These are phyloP conservation scores for Jaenimonas drosophilae DNA, from an alignment of 208 protist species.

Conservation along the genomic window DNA sequence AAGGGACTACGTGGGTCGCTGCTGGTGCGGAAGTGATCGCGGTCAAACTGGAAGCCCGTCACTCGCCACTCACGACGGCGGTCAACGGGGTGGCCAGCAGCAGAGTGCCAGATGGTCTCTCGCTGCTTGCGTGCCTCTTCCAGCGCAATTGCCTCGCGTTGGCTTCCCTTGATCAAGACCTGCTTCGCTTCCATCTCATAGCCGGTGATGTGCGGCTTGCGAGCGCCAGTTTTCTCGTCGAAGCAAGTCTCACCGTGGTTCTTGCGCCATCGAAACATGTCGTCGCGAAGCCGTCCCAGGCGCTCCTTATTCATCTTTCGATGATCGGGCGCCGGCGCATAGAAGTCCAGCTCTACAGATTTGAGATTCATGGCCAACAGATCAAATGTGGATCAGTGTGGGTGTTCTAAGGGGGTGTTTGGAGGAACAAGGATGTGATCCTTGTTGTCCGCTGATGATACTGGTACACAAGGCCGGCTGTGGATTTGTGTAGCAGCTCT, in stretches of 20 bases:
- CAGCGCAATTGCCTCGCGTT: conserved; percentile 9
- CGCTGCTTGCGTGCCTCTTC: conserved; percentile 5
- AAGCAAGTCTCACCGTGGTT: conserved; percentile 10
- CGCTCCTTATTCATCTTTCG: conserved; percentile 8
- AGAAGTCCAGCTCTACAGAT: conserved; percentile 31
- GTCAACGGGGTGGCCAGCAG: conserved; percentile 6
- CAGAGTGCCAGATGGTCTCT: conserved; percentile 13
- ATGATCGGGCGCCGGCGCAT: conserved; percentile 16
- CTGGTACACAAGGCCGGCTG: too few species aligned
- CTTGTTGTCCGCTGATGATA: too few species aligned
- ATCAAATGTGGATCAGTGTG: too few species aligned
- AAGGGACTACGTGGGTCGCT: neutral
- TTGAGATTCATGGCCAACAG: too few species aligned
- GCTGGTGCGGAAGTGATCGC: conserved; percentile 12
- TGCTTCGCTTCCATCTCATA: conserved; percentile 7
- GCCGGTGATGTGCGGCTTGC: neutral
- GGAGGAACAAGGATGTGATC: too few species aligned
- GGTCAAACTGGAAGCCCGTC: conserved; percentile 15
- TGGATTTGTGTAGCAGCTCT: too few species aligned
- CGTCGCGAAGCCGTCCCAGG: conserved; percentile 19
- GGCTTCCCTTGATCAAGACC: conserved; percentile 7
- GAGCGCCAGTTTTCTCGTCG: conserved; percentile 6
- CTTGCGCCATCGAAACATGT: conserved; percentile 37
- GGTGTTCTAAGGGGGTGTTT: too few species aligned
- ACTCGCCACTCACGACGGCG: conserved; percentile 21